These are phyloP conservation scores for Amphicarpaea edgeworthii DNA, from an alignment of 306 rosid species.

Conservation along the genomic window DNA sequence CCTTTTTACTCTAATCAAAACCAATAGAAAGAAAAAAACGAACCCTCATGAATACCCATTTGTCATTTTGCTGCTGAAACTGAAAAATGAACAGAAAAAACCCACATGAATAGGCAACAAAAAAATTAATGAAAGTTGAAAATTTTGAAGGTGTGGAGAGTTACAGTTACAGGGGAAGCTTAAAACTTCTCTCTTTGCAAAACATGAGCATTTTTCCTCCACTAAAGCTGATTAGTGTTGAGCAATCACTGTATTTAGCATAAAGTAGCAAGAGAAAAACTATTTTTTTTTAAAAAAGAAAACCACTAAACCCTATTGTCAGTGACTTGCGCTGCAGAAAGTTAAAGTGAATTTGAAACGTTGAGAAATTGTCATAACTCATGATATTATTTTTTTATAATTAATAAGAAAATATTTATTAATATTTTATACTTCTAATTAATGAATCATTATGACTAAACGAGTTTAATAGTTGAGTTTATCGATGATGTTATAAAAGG, in stretches of 20 bases:
- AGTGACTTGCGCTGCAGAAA: slow-evolving; percentile 19
- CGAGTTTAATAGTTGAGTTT: too few species aligned
- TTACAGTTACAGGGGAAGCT: slow-evolving; percentile 3
- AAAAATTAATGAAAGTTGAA: too few species aligned
- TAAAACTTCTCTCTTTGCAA: too few species aligned
- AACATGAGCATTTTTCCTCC: slow-evolving; percentile 27
- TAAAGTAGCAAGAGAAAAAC: slow-evolving; percentile 3
- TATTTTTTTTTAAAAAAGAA: neutral
- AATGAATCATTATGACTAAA: too few species aligned
- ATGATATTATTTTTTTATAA: neutral
- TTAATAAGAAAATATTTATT: too few species aligned
- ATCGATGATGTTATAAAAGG: too few species aligned
- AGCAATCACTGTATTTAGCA: slow-evolving; percentile 41
- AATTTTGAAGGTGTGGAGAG: too few species aligned
- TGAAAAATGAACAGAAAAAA: too few species aligned
- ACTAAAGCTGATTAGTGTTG: slow-evolving; percentile 28
- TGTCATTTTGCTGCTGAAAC: slow-evolving; percentile 36
- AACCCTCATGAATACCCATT: slow-evolving; percentile 41
- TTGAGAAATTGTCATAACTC: neutral
- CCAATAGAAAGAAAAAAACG: neutral
- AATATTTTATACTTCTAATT: too few species aligned
- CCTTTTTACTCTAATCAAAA: neutral
- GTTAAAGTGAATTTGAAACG: neutral
- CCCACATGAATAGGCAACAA: slow-evolving; percentile 15
- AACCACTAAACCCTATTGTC: neutral